Conservation (phyloP, 2,329 filamentous ascomycete species). For the Beauveria medogensis region DNA sequence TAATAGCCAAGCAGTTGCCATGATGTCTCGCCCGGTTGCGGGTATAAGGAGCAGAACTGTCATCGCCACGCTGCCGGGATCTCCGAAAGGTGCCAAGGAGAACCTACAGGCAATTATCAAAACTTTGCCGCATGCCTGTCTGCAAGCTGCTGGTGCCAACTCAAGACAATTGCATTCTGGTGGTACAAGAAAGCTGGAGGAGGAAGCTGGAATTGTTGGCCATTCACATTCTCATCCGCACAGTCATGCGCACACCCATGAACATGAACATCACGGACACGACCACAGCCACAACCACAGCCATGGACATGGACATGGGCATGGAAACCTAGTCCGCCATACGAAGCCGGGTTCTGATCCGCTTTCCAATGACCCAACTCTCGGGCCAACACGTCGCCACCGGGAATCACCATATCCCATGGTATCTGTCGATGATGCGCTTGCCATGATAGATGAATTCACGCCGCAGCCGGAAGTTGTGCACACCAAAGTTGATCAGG, state of each 20-base stretch:
- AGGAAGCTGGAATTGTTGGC: constrained; percentile 60
- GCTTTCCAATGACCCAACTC: constrained; percentile 51
- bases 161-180: constrained; percentile 73
- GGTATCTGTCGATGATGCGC: constrained; percentile 75
- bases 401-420: constrained; percentile 88
- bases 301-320: constrained; percentile 51
- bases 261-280: constrained; percentile 23
- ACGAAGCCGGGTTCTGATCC: constrained; percentile 53
- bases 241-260: constrained; percentile 21
- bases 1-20: constrained; percentile 59
- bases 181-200: constrained; percentile 75
- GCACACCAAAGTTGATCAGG: constrained; percentile 52
- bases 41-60: constrained; percentile 75
- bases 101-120: constrained; percentile 85
- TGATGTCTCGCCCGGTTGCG: constrained; percentile 92
- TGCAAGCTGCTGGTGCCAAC: constrained; percentile 75
- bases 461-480: constrained; percentile 56
- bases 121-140: constrained; percentile 89
- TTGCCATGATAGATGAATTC: constrained; percentile 62
- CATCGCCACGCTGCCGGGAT: constrained; percentile 85
- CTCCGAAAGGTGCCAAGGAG: constrained; percentile 89
- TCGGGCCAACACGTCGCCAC: constrained; percentile 62
- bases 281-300: constrained; percentile 10
- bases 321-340: constrained; percentile 63
- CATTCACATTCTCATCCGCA: constrained; percentile 18